These are phyloP conservation scores for Pichia exigua DNA, from an alignment of 805 yeast species.

Conservation along the genomic window DNA sequence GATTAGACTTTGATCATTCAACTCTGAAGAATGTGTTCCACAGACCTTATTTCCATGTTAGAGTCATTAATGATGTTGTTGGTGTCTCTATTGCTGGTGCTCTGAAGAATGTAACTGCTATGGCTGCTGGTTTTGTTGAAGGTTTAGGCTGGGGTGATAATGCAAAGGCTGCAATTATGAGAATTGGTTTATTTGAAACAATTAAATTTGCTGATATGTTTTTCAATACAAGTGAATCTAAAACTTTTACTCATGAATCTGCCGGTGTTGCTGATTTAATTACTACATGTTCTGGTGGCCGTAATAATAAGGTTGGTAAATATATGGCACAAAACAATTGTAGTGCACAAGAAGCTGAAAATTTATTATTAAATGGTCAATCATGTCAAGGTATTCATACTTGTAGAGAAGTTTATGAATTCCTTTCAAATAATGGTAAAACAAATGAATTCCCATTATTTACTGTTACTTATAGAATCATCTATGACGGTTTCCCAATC, in stretches of 20 bases:
- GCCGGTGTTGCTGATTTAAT: slow-evolving; percentile 98
- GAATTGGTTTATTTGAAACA: slow-evolving; percentile 89
- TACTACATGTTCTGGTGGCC: slow-evolving; percentile 96
- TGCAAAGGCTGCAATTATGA: slow-evolving; percentile 95
- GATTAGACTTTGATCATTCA: slow-evolving; percentile 62
- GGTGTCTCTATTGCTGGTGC: slow-evolving; percentile 98
- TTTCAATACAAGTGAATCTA: slow-evolving; percentile 64
- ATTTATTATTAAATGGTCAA: slow-evolving; percentile 85
- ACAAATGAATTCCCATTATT: slow-evolving; percentile 74
- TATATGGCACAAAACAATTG: slow-evolving; percentile 77
- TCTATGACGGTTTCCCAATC: slow-evolving; percentile 67
- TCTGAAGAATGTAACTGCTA: slow-evolving; percentile 89
- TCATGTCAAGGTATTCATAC: slow-evolving; percentile 95
- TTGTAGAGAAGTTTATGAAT: slow-evolving; percentile 82
- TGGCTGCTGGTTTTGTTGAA: slow-evolving; percentile 95
- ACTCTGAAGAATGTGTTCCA: slow-evolving; percentile 82
- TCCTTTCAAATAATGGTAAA: slow-evolving; percentile 47
- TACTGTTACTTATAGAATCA: slow-evolving; percentile 73
- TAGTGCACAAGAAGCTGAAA: slow-evolving; percentile 75
- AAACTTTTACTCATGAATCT: slow-evolving; percentile 85
- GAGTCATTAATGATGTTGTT: slow-evolving; percentile 85
- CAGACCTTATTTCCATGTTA: slow-evolving; percentile 96
- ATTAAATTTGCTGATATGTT: slow-evolving; percentile 77
- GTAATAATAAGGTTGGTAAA: slow-evolving; percentile 88
- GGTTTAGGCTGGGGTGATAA: slow-evolving; percentile 99